Evolutionary conservation across 1,284 basidiomycete species (phyloP).

Genomic region (Apiotrichum siamense): DNA sequence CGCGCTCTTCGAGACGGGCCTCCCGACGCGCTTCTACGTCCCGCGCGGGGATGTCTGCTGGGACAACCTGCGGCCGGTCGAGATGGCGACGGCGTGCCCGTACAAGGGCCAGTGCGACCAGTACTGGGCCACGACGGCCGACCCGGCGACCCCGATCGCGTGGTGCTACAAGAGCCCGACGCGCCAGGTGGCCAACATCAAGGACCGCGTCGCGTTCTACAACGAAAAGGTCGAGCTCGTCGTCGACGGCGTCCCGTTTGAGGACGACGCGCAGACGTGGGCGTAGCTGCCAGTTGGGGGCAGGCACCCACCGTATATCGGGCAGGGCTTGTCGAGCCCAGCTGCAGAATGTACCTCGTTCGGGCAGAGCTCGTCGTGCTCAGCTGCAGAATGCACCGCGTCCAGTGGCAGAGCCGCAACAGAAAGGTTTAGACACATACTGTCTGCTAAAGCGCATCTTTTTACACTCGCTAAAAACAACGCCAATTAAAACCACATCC

Average conservation of each 20-base stretch:
- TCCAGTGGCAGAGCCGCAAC: too few relatives aligned
- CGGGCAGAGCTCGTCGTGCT: too few relatives aligned
- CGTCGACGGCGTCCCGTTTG: slow-evolving; percentile 5
- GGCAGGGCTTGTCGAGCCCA: too few relatives aligned
- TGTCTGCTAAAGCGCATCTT: too few relatives aligned
- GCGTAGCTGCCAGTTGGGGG: too few relatives aligned
- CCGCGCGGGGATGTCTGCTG: background rate
- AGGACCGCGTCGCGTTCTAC: slow-evolving; percentile 6
- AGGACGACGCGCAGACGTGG: background rate
- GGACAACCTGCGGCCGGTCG: slow-evolving; percentile 1
- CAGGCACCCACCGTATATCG: too few relatives aligned
- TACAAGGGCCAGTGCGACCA: slow-evolving; percentile 9
- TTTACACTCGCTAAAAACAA: too few relatives aligned
- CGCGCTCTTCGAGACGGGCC: slow-evolving; percentile 2
- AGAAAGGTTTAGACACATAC: too few relatives aligned
- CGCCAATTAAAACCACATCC: too few relatives aligned
- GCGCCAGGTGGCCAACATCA: background rate
- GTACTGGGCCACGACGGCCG: slow-evolving; percentile 4
- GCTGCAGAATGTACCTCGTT: too few relatives aligned
- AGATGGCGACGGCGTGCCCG: slow-evolving; percentile 3
- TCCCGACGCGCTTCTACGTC: slow-evolving; percentile 11
- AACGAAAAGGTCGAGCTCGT: slow-evolving; percentile 4
- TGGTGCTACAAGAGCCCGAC: slow-evolving; percentile 5
- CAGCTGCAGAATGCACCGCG: too few relatives aligned
- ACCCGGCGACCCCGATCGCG: background rate